Base-by-base conservation (phyloP, 1,284 basidiomycete genomes). In the Tetrapyrgos nigripes region DNA sequence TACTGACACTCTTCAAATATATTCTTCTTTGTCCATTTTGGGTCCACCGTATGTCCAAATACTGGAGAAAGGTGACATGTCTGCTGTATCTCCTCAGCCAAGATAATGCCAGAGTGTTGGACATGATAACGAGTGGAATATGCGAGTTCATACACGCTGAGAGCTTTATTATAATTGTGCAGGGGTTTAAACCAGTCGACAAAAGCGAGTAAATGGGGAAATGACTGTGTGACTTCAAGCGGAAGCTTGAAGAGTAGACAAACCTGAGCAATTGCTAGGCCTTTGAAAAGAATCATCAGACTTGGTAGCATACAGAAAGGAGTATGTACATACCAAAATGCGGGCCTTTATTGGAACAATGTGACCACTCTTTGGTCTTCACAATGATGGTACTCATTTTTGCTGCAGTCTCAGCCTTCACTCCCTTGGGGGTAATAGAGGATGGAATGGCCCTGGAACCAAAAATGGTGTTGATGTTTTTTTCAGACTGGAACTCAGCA, bases 111-210 rank as follows among this genome's bases (percentile, higher is more conserved):
- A 14, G 57, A 29, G 24, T 57, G 54, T 9, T 49, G 50, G 13
- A 26, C 29, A 8, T 55, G 53, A 4, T 49, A 19, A 2, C 44
- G 57, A 11, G 57, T 50, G 5, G 62, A 61, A 23, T 45, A 54
- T 1, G 49, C 44, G 37, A 62, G 21, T 13, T 35, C 46, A 27
- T 56, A 59, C 27, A 63, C 58, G 10, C 50, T 53, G 1, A 59
- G 54, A 17, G 54, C 50, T 3, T 44, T 21, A 24, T 62, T 53
- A 13, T 49, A 21, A 19, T 51, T 52, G 11, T 48, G 55, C 17
- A 64, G 57, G 6, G 62, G 62, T 46, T 37, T 64, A 50, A 47
- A 64, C 60, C 60, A 62, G 33, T 64, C 50, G 10, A 64, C 24
- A 23, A 53, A 63, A 1, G 51, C 60, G 5, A 63, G 62, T 10